Evolutionary conservation across 1,284 basidiomycete species (phyloP).

Genomic region (Austropuccinia psidii): DNA sequence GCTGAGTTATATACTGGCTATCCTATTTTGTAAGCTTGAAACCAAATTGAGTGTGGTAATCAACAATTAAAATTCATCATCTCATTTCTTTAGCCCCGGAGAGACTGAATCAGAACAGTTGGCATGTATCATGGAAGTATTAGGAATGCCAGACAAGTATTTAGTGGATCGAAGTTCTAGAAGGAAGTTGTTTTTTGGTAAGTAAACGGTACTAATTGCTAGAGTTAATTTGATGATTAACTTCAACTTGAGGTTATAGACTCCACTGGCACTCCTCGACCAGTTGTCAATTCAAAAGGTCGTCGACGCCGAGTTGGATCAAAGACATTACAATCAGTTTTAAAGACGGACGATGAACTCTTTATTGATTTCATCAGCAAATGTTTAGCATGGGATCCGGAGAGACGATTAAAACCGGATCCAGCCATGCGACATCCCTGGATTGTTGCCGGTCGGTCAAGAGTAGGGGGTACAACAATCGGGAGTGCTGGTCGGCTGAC

Average conservation of each 20-base stretch:
- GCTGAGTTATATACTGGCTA: slow-evolving; percentile 98
- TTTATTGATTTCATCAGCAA: slow-evolving; percentile 71
- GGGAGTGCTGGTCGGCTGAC: not conserved
- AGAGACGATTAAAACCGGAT: slow-evolving; percentile 87
- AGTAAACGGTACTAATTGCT: slow-evolving; percentile 45
- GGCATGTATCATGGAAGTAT: slow-evolving; percentile 98
- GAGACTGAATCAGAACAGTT: slow-evolving; percentile 83
- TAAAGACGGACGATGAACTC: slow-evolving; percentile 61
- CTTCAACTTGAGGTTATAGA: slow-evolving; percentile 54
- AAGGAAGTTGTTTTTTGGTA: slow-evolving; percentile 92
- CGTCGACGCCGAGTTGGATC: slow-evolving; percentile 80
- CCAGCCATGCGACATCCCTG: slow-evolving; percentile 56
- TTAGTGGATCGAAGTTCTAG: slow-evolving; percentile 88
- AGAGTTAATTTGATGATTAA: too few relatives aligned
- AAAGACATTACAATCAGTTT: slow-evolving; percentile 77
- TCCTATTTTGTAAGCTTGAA: slow-evolving; percentile 65
- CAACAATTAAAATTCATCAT: not conserved
- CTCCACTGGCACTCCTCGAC: slow-evolving; percentile 79
- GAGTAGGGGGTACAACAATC: not conserved
- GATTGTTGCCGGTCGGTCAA: slow-evolving; percentile 37
- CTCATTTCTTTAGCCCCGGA: not conserved
- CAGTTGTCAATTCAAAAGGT: slow-evolving; percentile 94
- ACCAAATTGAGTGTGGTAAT: not conserved
- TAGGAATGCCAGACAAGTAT: slow-evolving; percentile 89
- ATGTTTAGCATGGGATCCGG: slow-evolving; percentile 96